Percentiles rank a stretch among this genome's conserved stretches.
These are phyloP conservation scores for Posidonia oceanica DNA, from an alignment of 116 monocot genomes.

Conservation along the genomic window DNA sequence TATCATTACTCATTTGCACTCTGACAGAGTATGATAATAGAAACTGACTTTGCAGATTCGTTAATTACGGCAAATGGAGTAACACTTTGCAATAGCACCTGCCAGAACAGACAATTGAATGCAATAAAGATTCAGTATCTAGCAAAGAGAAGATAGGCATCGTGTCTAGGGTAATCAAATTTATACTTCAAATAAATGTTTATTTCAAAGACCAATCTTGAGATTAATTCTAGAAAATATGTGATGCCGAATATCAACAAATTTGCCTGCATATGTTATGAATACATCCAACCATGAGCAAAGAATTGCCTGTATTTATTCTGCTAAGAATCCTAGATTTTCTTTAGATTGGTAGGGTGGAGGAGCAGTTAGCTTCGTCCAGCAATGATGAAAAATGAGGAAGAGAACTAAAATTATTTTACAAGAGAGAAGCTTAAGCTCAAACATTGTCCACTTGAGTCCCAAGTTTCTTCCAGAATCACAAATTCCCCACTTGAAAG, in stretches of 20 bases:
- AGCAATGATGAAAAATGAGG: no score
- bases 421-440: conserved; percentile 14
- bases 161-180: no score
- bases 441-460: no score
- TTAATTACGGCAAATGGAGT: conserved; percentile 88
- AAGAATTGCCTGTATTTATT: no score
- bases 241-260: neutral
- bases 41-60: conserved; percentile 71
- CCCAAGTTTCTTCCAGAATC: no score
- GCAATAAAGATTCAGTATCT: neutral
- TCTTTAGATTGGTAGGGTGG: neutral
- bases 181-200: no score
- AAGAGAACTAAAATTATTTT: neutral
- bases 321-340: neutral
- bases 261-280: no score
- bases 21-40: neutral
- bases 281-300: no score
- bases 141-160: no score
- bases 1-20: neutral
- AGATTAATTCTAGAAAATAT: neutral
- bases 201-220: no score
- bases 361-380: neutral
- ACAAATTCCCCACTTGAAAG: no score
- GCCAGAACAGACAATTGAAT: conserved; percentile 8
- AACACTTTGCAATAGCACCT: conserved; percentile 89